Evolutionary conservation across 352 stramenopile species (phyloP).

Genomic region (Blastocystis sp.): DNA sequence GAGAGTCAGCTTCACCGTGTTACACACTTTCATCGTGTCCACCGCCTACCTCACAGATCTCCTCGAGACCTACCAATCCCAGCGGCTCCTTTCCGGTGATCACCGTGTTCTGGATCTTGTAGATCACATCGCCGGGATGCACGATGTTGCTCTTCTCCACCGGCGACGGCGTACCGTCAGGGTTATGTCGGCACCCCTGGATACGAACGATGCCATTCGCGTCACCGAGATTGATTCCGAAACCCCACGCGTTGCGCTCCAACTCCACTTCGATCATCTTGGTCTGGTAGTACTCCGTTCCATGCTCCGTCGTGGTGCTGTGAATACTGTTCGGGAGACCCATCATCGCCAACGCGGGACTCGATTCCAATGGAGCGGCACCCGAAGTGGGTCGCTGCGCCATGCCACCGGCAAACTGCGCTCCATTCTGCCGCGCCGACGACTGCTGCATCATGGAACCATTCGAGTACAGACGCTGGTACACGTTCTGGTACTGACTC

Average conservation of each 20-base stretch:
- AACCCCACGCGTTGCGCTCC: conserved; percentile 22
- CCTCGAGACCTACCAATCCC: background rate
- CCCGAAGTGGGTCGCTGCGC: background rate
- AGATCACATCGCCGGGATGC: conserved; percentile 5
- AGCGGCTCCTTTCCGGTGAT: conserved; percentile 14
- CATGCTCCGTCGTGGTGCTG: background rate
- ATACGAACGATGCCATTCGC: conserved; percentile 25
- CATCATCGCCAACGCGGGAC: conserved; percentile 10
- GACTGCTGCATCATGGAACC: background rate
- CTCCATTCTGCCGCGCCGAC: background rate
- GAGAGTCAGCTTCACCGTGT: background rate
- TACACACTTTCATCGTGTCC: conserved; percentile 27
- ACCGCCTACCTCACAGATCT: conserved; percentile 4
- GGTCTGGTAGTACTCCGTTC: conserved; percentile 27
- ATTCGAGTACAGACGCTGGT: background rate
- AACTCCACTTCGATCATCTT: conserved; percentile 13
- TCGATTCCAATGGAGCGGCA: background rate
- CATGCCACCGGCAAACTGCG: background rate
- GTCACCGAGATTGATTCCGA: conserved; percentile 52
- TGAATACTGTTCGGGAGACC: conserved; percentile 26
- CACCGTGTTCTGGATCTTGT: conserved; percentile 45
- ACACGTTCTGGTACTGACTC: background rate
- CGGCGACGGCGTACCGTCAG: conserved; percentile 8
- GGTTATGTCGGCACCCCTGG: conserved; percentile 23
- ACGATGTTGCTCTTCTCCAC: conserved; percentile 2